phyloP scores from a whole-genome alignment of 305 asterid genomes.

The Caryopteris hybrid region DNA sequence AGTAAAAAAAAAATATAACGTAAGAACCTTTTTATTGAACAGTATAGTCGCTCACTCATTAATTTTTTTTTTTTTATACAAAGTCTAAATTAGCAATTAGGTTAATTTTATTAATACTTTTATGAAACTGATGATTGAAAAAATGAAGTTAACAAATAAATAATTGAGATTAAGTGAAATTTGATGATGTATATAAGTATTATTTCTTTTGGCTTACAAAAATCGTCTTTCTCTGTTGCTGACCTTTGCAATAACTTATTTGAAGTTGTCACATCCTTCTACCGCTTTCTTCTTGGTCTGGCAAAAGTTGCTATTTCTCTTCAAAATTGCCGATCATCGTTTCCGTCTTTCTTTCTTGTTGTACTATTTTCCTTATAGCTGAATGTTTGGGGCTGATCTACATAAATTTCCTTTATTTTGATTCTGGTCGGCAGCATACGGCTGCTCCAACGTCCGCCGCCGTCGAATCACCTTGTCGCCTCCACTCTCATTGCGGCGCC shows the following conservation, averaged over 20 bases:
- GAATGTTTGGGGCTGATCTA: not conserved
- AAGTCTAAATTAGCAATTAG: too few species aligned
- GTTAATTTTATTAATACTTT: too few species aligned
- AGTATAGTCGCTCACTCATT: too few species aligned
- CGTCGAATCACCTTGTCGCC: slow-evolving; percentile 10
- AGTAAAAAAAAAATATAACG: too few species aligned
- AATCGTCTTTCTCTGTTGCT: too few species aligned
- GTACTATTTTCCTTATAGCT: not conserved
- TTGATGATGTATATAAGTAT: too few species aligned
- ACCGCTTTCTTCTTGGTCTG: not conserved
- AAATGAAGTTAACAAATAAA: too few species aligned
- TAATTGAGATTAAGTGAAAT: too few species aligned
- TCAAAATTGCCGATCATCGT: not conserved
- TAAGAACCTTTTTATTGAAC: too few species aligned
- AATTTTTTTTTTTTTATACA: too few species aligned
- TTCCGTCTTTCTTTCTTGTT: not conserved
- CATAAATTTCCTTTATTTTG: not conserved
- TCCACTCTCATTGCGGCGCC: not conserved
- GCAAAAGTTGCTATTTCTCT: not conserved
- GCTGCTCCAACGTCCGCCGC: not conserved
- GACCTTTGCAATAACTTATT: not conserved
- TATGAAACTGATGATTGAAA: too few species aligned
- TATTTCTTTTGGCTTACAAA: too few species aligned
- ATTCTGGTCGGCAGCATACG: not conserved
- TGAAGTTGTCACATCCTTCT: not conserved